Conservation (phyloP, 2,329 filamentous ascomycete species). For the Dendrostoma leiphaemia region DNA sequence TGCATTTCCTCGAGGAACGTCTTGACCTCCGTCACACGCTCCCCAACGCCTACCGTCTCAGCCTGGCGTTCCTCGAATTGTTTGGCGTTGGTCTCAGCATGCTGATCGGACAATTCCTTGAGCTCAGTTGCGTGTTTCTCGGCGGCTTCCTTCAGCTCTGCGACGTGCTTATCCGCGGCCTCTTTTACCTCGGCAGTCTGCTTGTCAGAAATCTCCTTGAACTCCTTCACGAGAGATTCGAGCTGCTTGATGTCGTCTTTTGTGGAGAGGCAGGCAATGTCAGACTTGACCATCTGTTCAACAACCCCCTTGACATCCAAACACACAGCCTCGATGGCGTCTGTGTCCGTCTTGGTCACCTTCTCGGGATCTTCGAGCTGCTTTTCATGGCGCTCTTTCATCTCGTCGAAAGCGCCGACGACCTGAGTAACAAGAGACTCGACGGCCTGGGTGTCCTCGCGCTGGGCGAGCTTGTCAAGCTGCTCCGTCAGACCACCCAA, state of each 20-base stretch:
- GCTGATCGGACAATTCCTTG: conserved; percentile 60
- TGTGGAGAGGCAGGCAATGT: conserved; percentile 67
- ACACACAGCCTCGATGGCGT: conserved; percentile 76
- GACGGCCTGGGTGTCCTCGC: conserved; percentile 74
- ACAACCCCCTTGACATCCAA: conserved; percentile 82
- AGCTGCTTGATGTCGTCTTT: conserved; percentile 75
- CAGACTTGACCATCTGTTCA: conserved; percentile 68
- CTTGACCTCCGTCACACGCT: conserved; percentile 78
- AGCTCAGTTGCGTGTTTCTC: conserved; percentile 66
- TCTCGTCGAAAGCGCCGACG: conserved; percentile 72
- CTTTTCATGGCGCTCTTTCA: conserved; percentile 56
- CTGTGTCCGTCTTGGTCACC: conserved; percentile 78
- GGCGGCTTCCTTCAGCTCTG: conserved; percentile 13
- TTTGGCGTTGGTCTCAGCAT: conserved; percentile 72
- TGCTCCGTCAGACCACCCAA: conserved; percentile 65
- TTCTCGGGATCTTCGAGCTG: conserved; percentile 58
- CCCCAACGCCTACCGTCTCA: conserved; percentile 75
- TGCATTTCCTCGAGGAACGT: conserved; percentile 75
- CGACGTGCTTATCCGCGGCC: conserved; percentile 7
- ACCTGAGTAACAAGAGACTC: conserved; percentile 79
- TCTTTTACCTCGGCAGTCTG: conserved; percentile 50
- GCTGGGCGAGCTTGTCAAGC: conserved; percentile 69
- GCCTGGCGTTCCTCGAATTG: conserved; percentile 81
- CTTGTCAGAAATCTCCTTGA: conserved; percentile 62
- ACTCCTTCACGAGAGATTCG: conserved; percentile 66